Evolutionary conservation across 306 rosid species (phyloP).

Genomic region (Lathyrus sativus): DNA sequence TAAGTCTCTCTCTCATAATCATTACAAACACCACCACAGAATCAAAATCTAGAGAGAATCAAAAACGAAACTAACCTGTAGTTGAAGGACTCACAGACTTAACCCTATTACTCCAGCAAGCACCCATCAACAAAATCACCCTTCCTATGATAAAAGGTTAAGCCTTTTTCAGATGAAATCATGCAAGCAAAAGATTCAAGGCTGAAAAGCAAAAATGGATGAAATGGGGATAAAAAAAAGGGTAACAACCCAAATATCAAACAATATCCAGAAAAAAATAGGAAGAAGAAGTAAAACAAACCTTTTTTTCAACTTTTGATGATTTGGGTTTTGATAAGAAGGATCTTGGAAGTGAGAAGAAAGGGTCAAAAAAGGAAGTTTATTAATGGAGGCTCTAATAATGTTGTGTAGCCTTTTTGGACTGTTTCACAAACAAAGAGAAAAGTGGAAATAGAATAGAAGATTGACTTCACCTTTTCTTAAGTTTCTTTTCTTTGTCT

Average conservation of each 20-base stretch:
- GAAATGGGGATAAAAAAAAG: slow-evolving; percentile 8
- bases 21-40: slow-evolving; percentile 19
- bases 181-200: slow-evolving; percentile 35
- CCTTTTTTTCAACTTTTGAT: slow-evolving; percentile 33
- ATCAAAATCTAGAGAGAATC: slow-evolving; percentile 7
- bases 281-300: not conserved
- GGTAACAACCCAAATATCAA: slow-evolving; percentile 15
- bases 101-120: slow-evolving; percentile 83
- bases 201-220: slow-evolving; percentile 18
- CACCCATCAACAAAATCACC: slow-evolving; percentile 71
- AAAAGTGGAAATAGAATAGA: slow-evolving; percentile 25
- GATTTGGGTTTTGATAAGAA: slow-evolving; percentile 41
- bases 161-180: slow-evolving; percentile 35
- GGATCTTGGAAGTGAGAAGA: slow-evolving; percentile 25
- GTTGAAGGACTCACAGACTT: slow-evolving; percentile 67
- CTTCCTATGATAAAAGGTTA: slow-evolving; percentile 32
- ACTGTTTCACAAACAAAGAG: slow-evolving; percentile 33
- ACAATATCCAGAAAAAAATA: slow-evolving; percentile 19
- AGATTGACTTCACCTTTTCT: slow-evolving; percentile 43
- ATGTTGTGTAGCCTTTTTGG: slow-evolving; percentile 45
- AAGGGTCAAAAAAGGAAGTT: slow-evolving; percentile 27
- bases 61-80: slow-evolving; percentile 53
- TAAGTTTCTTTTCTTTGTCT: slow-evolving; percentile 23
- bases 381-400: slow-evolving; percentile 31
- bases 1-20: slow-evolving; percentile 7